These are phyloP conservation scores for Didymella arachidicola DNA, from an alignment of 2,329 filamentous ascomycete species.

Conservation along the genomic window DNA sequence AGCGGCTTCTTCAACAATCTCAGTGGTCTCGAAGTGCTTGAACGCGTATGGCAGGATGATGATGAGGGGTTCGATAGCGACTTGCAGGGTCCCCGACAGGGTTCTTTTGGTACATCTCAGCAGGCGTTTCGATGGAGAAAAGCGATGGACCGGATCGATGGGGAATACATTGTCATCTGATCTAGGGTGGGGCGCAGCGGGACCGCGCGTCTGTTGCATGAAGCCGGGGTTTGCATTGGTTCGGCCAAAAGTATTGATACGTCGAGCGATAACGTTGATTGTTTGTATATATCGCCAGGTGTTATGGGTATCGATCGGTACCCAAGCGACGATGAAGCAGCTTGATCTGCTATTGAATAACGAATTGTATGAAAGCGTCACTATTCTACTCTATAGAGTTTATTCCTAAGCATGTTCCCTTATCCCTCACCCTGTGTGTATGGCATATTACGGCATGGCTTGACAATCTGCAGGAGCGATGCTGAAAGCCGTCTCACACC, in stretches of 20 bases:
- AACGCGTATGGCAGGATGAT: conserved; percentile 78
- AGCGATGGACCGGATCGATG: conserved; percentile 60
- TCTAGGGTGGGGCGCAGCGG: conserved; percentile 17
- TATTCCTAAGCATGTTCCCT: background rate
- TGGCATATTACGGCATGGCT: background rate
- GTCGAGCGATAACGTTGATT: conserved; percentile 18
- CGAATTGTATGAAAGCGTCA: conserved; percentile 22
- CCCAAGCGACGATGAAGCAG: conserved; percentile 16
- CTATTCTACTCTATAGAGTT: conserved; percentile 11
- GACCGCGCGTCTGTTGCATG: conserved; percentile 25
- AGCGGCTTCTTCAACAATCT: conserved; percentile 95
- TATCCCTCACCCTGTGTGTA: background rate
- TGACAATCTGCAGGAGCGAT: conserved; percentile 1
- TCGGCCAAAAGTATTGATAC: conserved; percentile 18
- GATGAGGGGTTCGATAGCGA: conserved; percentile 43
- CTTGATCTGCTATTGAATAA: conserved; percentile 18
- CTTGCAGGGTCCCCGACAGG: conserved; percentile 27
- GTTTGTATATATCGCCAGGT: conserved; percentile 15
- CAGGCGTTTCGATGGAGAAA: conserved; percentile 58
- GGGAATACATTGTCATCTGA: conserved; percentile 62
- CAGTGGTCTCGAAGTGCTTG: conserved; percentile 82
- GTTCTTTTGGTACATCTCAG: conserved; percentile 37
- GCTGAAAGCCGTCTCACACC: conserved; percentile 2
- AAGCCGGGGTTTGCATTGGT: conserved; percentile 22
- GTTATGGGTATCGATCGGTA: conserved; percentile 21